phyloP scores from a whole-genome alignment of 2,329 filamentous ascomycete species.

The Trichothecium sympodiale region DNA sequence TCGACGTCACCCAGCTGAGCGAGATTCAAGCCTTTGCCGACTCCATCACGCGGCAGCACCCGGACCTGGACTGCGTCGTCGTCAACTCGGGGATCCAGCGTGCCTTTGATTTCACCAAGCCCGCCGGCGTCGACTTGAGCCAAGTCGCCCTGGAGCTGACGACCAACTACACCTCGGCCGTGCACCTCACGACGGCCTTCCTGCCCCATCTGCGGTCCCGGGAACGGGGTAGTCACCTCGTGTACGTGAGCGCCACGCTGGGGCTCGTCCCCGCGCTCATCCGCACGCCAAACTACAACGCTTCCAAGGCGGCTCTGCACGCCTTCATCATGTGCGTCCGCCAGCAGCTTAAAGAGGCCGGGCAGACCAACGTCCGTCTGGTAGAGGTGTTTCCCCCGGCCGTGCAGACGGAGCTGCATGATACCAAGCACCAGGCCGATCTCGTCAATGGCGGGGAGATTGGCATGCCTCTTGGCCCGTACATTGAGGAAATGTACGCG shows the following conservation, averaged over 20 bases:
- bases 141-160: conserved; percentile 14
- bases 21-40: conserved; percentile 15
- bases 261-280: conserved; percentile 11
- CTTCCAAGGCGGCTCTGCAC: conserved; percentile 14
- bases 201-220: conserved; percentile 13
- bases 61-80: conserved; percentile 33
- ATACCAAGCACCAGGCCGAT: conserved; percentile 14
- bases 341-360: conserved; percentile 10
- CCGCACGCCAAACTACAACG: conserved; percentile 15
- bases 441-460: conserved; percentile 15
- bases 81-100: conserved; percentile 47
- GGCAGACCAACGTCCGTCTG: conserved; percentile 7
- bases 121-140: conserved; percentile 14
- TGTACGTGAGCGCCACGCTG: conserved; percentile 14
- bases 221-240: conserved; percentile 6
- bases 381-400: conserved; percentile 18
- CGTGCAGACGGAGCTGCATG: conserved; percentile 16
- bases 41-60: conserved; percentile 6
- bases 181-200: conserved; percentile 15
- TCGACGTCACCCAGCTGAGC: conserved; percentile 32
- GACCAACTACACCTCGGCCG: conserved; percentile 16
- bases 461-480: conserved; percentile 27
- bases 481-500: conserved; percentile 24
- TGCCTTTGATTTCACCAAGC: conserved; percentile 17
- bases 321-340: conserved; percentile 13